Evolutionary conservation across 2,329 filamentous ascomycete genomes (phyloP).

Genomic region (Penicillium hordei): DNA sequence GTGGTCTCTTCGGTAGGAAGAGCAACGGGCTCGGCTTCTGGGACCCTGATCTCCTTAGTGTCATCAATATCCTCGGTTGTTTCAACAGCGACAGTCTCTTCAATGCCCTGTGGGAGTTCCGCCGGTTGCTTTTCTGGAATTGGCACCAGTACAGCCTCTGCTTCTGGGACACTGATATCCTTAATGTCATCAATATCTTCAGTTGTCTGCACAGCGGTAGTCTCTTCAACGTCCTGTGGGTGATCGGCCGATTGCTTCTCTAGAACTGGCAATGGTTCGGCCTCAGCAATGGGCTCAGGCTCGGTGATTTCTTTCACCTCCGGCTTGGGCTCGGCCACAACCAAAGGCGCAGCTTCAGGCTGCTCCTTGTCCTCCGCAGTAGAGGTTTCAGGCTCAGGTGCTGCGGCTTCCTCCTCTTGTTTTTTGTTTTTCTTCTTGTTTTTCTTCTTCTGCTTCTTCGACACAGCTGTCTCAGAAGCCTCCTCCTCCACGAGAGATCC

Average conservation of each 20-base stretch:
- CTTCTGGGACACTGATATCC: not conserved
- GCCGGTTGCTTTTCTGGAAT: constrained; percentile 4
- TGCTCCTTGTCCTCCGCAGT: constrained; percentile 21
- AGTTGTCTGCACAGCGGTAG: not conserved
- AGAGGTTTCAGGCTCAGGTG: constrained; percentile 4
- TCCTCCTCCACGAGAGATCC: constrained; percentile 11
- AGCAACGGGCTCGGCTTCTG: not conserved
- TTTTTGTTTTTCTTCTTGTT: constrained; percentile 19
- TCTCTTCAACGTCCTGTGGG: constrained; percentile 3
- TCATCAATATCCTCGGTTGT: not conserved
- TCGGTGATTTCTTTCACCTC: constrained; percentile 5
- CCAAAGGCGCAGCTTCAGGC: constrained; percentile 6
- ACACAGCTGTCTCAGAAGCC: constrained; percentile 5
- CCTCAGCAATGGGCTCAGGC: constrained; percentile 2
- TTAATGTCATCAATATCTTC: not conserved
- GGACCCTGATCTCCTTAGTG: not conserved
- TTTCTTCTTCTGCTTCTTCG: constrained; percentile 25
- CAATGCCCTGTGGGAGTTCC: not conserved
- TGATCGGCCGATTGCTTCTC: constrained; percentile 2
- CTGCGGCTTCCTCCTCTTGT: constrained; percentile 11
- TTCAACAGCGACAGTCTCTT: constrained; percentile 6
- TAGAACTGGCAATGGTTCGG: constrained; percentile 1
- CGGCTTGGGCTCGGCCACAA: constrained; percentile 1
- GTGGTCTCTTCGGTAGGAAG: not conserved
- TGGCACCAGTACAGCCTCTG: constrained; percentile 2